phyloP scores from a whole-genome alignment of 1,284 basidiomycete species.

The Sanguinoderma infundibulare region DNA sequence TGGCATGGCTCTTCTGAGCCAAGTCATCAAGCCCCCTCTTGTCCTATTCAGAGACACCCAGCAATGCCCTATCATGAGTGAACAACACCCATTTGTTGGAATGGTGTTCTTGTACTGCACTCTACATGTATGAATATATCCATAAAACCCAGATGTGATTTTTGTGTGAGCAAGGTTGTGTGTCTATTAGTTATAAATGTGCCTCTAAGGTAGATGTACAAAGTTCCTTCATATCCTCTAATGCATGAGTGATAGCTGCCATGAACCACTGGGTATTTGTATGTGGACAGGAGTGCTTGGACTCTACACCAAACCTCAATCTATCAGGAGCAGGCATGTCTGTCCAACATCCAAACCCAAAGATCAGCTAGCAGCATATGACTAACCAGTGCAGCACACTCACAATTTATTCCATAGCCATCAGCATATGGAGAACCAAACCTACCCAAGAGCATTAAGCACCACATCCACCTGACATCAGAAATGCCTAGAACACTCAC shows the following conservation, averaged over 20 bases:
- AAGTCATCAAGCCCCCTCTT: too few relatives aligned
- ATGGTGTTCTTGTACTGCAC: neutral
- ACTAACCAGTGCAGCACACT: slow-evolving; percentile 37
- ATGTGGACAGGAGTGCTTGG: slow-evolving; percentile 72
- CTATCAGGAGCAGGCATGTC: slow-evolving; percentile 83
- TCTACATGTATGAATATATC: neutral
- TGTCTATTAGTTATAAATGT: slow-evolving; percentile 21
- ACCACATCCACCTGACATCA: neutral
- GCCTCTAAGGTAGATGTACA: slow-evolving; percentile 37
- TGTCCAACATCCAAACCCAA: slow-evolving; percentile 35
- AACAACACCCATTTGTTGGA: neutral
- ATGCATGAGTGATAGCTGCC: slow-evolving; percentile 64
- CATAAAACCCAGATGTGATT: neutral
- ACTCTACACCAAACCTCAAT: slow-evolving; percentile 96
- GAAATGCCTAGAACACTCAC: slow-evolving; percentile 35
- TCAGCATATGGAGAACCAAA: slow-evolving; percentile 83
- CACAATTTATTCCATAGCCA: slow-evolving; percentile 94
- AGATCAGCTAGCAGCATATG: neutral
- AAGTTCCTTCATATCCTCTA: slow-evolving; percentile 73
- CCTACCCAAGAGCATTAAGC: slow-evolving; percentile 35
- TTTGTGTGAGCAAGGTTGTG: slow-evolving; percentile 5
- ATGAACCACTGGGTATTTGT: slow-evolving; percentile 83
- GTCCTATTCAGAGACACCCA: too few relatives aligned
- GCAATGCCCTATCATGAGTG: too few relatives aligned
- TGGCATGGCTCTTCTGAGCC: too few relatives aligned